phyloP scores from a whole-genome alignment of 345 rosid species.

The Melaleuca alternifolia region DNA sequence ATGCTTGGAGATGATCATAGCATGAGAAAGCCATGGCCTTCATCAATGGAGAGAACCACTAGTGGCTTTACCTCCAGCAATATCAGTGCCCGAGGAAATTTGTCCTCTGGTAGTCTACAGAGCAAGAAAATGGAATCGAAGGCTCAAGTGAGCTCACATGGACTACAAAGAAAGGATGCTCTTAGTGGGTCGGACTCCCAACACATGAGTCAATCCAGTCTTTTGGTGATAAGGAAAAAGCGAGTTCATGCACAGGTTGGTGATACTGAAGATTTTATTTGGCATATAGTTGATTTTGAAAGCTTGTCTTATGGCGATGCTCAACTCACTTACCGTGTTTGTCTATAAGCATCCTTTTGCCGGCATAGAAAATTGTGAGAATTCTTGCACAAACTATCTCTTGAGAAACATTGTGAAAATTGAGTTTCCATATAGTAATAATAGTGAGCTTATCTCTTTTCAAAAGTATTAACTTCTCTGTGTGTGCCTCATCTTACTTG shows the following conservation, averaged over 20 bases:
- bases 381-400: neutral
- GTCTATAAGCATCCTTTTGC: neutral
- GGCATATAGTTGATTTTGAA: neutral
- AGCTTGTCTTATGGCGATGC: neutral
- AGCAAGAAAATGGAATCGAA: constrained; percentile 61
- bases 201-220: constrained; percentile 54
- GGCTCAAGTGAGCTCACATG: constrained; percentile 57
- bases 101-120: constrained; percentile 37
- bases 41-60: constrained; percentile 40
- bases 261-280: neutral
- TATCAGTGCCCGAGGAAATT: constrained; percentile 49
- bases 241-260: constrained; percentile 89
- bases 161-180: constrained; percentile 60
- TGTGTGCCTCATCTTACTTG: neutral
- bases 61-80: constrained; percentile 44
- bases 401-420: neutral
- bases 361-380: neutral
- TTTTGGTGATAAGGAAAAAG: constrained; percentile 68
- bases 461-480: neutral
- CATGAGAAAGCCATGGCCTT: constrained; percentile 53
- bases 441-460: neutral
- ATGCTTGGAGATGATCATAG: constrained; percentile 79
- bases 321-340: neutral
- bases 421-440: neutral
- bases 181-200: constrained; percentile 66